phyloP scores from a whole-genome alignment of 2,329 filamentous ascomycete genomes.

The Coleophoma cylindrospora region DNA sequence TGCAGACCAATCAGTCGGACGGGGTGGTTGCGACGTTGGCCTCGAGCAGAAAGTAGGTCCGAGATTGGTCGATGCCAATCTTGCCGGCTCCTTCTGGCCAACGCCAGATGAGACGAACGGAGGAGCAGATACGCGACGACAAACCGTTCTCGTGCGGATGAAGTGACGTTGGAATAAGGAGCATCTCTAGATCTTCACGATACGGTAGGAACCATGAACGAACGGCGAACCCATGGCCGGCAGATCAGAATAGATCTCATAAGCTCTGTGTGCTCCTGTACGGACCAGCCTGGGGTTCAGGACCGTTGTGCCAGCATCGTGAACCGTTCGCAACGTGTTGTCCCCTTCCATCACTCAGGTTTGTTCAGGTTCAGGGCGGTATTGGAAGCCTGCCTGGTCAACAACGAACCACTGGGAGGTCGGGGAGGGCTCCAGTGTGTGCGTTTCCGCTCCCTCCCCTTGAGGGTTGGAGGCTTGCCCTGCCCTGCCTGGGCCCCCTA shows the following conservation, averaged over 20 bases:
- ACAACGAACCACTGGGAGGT: not conserved
- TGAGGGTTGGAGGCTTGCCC: slow-evolving; percentile 14
- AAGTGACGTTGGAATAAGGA: slow-evolving; percentile 14
- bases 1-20: slow-evolving; percentile 9
- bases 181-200: slow-evolving; percentile 4
- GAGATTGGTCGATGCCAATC: slow-evolving; percentile 2
- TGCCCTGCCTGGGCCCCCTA: slow-evolving; percentile 2
- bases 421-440: slow-evolving; percentile 17
- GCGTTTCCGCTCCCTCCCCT: slow-evolving; percentile 6
- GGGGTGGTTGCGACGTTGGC: slow-evolving; percentile 9
- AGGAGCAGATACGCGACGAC: not conserved
- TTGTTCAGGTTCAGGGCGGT: slow-evolving; percentile 10
- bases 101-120: not conserved
- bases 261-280: not conserved
- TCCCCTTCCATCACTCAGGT: slow-evolving; percentile 10
- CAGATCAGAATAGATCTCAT: slow-evolving; percentile 7
- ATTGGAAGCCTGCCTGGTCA: slow-evolving; percentile 13
- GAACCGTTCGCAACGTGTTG: slow-evolving; percentile 22
- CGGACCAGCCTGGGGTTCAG: slow-evolving; percentile 11
- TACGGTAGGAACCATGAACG: slow-evolving; percentile 7
- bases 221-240: slow-evolving; percentile 20
- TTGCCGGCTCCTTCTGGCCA: not conserved
- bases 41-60: slow-evolving; percentile 5
- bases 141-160: slow-evolving; percentile 1
- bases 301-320: slow-evolving; percentile 15